Conservation (phyloP, 2,329 filamentous ascomycete species). For the Falciphora oryzae region DNA sequence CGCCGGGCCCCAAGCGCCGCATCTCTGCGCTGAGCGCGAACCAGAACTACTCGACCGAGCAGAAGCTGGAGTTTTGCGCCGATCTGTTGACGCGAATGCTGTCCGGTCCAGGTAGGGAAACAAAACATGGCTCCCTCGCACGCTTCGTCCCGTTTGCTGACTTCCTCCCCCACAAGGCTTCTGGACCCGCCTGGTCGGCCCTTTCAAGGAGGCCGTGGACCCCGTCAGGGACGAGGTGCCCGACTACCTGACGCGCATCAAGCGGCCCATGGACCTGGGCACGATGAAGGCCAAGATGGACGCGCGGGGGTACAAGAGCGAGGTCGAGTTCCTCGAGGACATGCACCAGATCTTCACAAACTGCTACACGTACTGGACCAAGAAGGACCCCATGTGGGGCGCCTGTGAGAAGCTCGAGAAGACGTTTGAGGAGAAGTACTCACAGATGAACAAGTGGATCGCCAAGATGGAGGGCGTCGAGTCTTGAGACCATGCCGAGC, state of each 20-base stretch:
- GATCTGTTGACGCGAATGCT: constrained; percentile 56
- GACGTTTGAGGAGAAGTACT: constrained; percentile 39
- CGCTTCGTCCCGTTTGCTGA: background rate
- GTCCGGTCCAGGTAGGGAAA: constrained; percentile 48
- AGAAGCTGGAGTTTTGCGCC: constrained; percentile 52
- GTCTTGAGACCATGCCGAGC: constrained; percentile 8
- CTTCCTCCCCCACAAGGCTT: constrained; percentile 39
- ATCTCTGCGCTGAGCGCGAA: constrained; percentile 21
- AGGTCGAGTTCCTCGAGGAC: constrained; percentile 50
- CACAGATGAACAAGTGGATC: constrained; percentile 55
- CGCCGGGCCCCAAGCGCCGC: constrained; percentile 26
- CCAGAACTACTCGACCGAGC: constrained; percentile 28
- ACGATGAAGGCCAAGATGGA: constrained; percentile 59
- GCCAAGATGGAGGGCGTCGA: constrained; percentile 45
- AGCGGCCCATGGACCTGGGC: constrained; percentile 55
- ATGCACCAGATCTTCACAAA: constrained; percentile 58
- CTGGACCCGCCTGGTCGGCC: constrained; percentile 60
- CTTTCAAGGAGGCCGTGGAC: constrained; percentile 55
- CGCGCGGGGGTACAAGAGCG: constrained; percentile 40
- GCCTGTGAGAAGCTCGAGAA: constrained; percentile 54
- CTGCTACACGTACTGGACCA: constrained; percentile 59
- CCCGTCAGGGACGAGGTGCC: constrained; percentile 50
- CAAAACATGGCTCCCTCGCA: background rate
- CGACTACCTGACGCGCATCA: constrained; percentile 56
- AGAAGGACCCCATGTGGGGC: constrained; percentile 47